phyloP scores from a whole-genome alignment of 2,329 filamentous ascomycete species.

The Tolypocladium sp. region DNA sequence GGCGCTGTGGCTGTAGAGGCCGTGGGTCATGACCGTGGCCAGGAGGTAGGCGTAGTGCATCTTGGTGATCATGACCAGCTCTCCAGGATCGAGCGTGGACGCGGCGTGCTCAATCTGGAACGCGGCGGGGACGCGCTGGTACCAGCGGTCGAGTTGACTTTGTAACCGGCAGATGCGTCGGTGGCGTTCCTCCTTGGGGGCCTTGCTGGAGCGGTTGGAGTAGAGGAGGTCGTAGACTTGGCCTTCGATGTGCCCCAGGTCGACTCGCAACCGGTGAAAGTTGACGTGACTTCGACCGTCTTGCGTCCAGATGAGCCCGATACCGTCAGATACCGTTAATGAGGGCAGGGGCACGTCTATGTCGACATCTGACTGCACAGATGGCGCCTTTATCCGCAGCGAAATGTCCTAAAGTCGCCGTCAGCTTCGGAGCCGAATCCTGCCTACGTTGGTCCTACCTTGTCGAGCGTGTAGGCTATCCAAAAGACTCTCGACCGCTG shows the following conservation, averaged over 20 bases:
- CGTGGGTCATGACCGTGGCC: slow-evolving; percentile 26
- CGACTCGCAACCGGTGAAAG: slow-evolving; percentile 27
- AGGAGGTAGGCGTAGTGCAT: slow-evolving; percentile 27
- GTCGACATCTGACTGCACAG: slow-evolving; percentile 28
- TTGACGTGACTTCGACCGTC: slow-evolving; percentile 25
- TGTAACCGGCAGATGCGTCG: slow-evolving; percentile 17
- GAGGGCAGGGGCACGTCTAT: slow-evolving; percentile 29
- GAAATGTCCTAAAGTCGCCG: slow-evolving; percentile 22
- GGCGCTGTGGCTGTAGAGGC: slow-evolving; percentile 26
- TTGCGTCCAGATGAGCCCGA: slow-evolving; percentile 22
- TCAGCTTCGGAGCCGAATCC: not conserved
- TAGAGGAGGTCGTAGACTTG: slow-evolving; percentile 30
- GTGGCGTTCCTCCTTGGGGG: slow-evolving; percentile 18
- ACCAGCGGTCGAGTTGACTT: slow-evolving; percentile 27
- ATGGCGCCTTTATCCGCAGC: slow-evolving; percentile 25
- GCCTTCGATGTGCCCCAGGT: slow-evolving; percentile 30
- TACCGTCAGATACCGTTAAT: slow-evolving; percentile 16
- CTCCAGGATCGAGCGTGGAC: slow-evolving; percentile 15
- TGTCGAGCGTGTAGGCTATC: slow-evolving; percentile 31
- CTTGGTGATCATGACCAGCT: slow-evolving; percentile 24
- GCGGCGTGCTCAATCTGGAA: slow-evolving; percentile 24
- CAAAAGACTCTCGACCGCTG: slow-evolving; percentile 29
- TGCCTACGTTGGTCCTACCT: slow-evolving; percentile 13
- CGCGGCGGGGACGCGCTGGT: slow-evolving; percentile 19
- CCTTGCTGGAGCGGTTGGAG: slow-evolving; percentile 16